Conservation (phyloP, 2,329 filamentous ascomycete genomes). For the Colletotrichum melonis region DNA sequence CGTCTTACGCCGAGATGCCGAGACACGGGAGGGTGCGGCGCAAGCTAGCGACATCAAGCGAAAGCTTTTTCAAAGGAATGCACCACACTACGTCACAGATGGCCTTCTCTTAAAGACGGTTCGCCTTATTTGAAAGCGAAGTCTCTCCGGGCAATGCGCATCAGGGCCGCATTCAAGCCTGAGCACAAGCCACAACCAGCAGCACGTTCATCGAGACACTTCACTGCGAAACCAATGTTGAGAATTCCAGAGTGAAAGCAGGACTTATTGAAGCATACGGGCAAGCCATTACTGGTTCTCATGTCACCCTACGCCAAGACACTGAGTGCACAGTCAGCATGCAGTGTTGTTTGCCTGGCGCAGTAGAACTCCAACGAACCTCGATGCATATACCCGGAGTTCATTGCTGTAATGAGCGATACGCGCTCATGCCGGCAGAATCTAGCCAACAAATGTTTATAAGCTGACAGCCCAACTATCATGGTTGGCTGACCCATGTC, state of each 20-base stretch:
- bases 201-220: neutral
- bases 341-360: neutral
- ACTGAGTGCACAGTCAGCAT: neutral
- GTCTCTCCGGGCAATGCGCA: too few species aligned
- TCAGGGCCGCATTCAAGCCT: too few species aligned
- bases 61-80: neutral
- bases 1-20: neutral
- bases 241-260: neutral
- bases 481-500: too few species aligned
- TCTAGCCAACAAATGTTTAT: neutral
- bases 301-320: neutral
- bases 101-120: neutral
- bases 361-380: neutral
- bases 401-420: neutral
- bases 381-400: neutral
- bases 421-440: neutral
- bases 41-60: neutral
- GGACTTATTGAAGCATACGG: neutral
- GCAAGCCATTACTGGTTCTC: neutral
- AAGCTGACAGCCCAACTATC: too few species aligned
- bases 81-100: neutral
- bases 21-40: neutral
- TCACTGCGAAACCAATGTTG: neutral
- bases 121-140: neutral
- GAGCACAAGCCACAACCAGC: neutral